phyloP scores from a whole-genome alignment of 2,329 filamentous ascomycete species.

The Hirsutella thompsonii region DNA sequence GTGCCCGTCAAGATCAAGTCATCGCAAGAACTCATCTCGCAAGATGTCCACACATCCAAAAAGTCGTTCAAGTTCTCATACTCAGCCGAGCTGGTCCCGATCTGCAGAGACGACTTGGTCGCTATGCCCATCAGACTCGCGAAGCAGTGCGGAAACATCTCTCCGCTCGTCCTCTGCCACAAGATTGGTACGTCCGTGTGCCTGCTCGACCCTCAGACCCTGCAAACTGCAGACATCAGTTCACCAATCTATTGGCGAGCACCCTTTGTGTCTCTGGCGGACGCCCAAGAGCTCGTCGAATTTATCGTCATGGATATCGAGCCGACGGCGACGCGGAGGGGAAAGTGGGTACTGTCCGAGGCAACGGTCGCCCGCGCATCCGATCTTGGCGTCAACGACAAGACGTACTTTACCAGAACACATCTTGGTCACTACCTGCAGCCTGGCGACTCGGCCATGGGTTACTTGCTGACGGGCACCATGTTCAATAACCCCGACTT shows the following conservation, averaged over 20 bases:
- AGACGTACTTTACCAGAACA: constrained; percentile 78
- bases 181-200: constrained; percentile 83
- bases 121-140: constrained; percentile 82
- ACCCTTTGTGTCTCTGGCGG: constrained; percentile 73
- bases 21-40: constrained; percentile 73
- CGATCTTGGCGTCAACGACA: constrained; percentile 77
- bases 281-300: constrained; percentile 74
- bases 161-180: constrained; percentile 74
- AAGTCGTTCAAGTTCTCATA: constrained; percentile 94
- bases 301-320: constrained; percentile 96
- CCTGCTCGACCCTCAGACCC: constrained; percentile 77
- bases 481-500: constrained; percentile 88
- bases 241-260: constrained; percentile 79
- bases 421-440: constrained; percentile 80
- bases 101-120: constrained; percentile 97
- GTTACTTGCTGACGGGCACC: constrained; percentile 79
- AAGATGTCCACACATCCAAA: constrained; percentile 80
- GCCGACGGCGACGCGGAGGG: constrained; percentile 58
- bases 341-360: constrained; percentile 75
- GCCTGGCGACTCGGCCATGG: constrained; percentile 83
- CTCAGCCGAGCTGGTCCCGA: constrained; percentile 78
- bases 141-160: constrained; percentile 77
- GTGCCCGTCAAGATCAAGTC: constrained; percentile 69
- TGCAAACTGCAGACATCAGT: constrained; percentile 80
- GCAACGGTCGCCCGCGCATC: constrained; percentile 76